Base-by-base conservation (phyloP, 441 rosid species). In the Erysimum pusillum region DNA sequence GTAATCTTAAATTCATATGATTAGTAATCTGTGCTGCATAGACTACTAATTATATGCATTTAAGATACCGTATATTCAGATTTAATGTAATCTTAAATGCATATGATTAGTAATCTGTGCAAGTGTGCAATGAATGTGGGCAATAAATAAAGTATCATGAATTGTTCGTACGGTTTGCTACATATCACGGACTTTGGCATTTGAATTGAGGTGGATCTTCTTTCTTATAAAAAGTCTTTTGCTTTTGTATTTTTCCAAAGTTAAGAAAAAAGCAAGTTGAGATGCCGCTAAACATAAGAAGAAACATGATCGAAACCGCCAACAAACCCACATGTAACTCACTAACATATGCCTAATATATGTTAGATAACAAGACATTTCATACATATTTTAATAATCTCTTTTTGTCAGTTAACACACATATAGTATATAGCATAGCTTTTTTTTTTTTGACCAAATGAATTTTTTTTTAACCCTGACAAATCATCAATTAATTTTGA, bases 301-400 rank as follows among this genome's bases (percentile, higher is more conserved):
- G 71, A 25, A 62, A 54, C 52, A 53, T 25, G 44, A 69, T 48
- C 56, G 58, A 53, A 76, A 76, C 60, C 17, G 12, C 65, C 59
- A 76, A 63, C 60, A 53, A 69, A 36, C 60, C 54, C 71, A 45
- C 71, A 64, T 63, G 71, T 66, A 63, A 49, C 18, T 36, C 80
- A 76, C 80, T 13, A 44, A 46, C 60, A 15, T 17, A 46, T 45
- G 32, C 9, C 15, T 54, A 42, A 28, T 39, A 1, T 22, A n/a
- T 67, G 14, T 36, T 38, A 56, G 46, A 31, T 41, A 57, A 76
- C 75, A 69, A 68, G 48, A 61, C 20, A 17, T 60, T 20, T 10
- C n/a, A n/a, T n/a, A n/a, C n/a, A n/a, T n/a, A n/a, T 9, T 39
- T 39, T 3, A 3, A 39, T n/a, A 15, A 20, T 10, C n/a, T 61